Base-by-base conservation (phyloP, 306 rosid species). In the Dalbergia cochinchinensis region DNA sequence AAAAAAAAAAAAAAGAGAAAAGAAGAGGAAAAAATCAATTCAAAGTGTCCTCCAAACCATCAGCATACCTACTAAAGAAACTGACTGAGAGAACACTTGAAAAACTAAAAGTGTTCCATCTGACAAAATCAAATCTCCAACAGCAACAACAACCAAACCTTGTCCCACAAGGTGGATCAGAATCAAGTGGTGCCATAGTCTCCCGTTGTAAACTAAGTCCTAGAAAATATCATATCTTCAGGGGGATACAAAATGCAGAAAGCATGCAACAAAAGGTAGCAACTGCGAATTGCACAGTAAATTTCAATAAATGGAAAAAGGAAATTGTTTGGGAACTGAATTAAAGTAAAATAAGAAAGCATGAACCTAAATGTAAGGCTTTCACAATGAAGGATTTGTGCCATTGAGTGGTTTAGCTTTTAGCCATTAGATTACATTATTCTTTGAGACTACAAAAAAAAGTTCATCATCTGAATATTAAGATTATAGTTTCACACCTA, bases 11-110 rank as follows among this genome's bases (percentile, higher is more conserved):
- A 50, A 0, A 20, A 20, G 1, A 26, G 1, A 26, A 7, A 50
- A 13, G 4, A 22, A 13, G 2, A 0, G 0, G 33, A 60, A 31
- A 14, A 18, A 42, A 65, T 33, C 42, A 55, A 58, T 34, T 48
- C 42, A 20, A 44, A 76, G 13, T 8, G 77, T 33, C 64, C 81
- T 50, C 44, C 61, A 69, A 31, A 37, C 74, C 20, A 42, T 33
- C 66, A 62, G 74, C 62, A 77, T 37, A 35, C 13, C 53, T 55
- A 55, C 58, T 4, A 57, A 55, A 71, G 67, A 83, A 77, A 61
- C 61, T 3, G 8, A 8, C 12, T 62, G 75, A 58, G 50, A 41
- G 69, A 58, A 78, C 50, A 59, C 69, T 68, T 41, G 22, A 20
- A 67, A 59, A 26, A 57, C 66, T 26, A 61, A 54, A 59, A 12